Evolutionary conservation across 352 stramenopile genomes (phyloP).

Genomic region (Phytophthora vignae): DNA sequence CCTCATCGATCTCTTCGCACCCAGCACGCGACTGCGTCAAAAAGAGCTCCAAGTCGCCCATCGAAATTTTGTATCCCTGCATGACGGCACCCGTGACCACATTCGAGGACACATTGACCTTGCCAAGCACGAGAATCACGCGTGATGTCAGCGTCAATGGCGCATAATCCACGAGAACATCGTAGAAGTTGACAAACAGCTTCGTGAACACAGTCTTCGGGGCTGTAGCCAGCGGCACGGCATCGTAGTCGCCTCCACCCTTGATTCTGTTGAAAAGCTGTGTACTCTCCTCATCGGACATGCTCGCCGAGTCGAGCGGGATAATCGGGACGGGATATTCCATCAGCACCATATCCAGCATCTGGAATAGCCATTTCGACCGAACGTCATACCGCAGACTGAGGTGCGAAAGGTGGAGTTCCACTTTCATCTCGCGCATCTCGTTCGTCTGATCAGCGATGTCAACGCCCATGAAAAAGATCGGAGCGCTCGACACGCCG

Average conservation of each 20-base stretch:
- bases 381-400: slow-evolving; percentile 84
- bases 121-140: slow-evolving; percentile 81
- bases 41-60: slow-evolving; percentile 76
- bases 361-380: slow-evolving; percentile 84
- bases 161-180: slow-evolving; percentile 84
- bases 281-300: slow-evolving; percentile 59
- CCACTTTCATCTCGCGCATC: slow-evolving; percentile 90
- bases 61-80: slow-evolving; percentile 88
- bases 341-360: slow-evolving; percentile 80
- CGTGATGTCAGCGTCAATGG: slow-evolving; percentile 66
- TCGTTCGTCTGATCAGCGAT: slow-evolving; percentile 86
- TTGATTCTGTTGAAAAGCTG: slow-evolving; percentile 50
- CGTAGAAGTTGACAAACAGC: slow-evolving; percentile 88
- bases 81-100: slow-evolving; percentile 87
- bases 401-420: slow-evolving; percentile 86
- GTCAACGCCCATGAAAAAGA: slow-evolving; percentile 84
- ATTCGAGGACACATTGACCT: slow-evolving; percentile 83
- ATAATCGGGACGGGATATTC: slow-evolving; percentile 88
- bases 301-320: slow-evolving; percentile 78
- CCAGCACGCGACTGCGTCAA: slow-evolving; percentile 65
- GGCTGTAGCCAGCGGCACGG: slow-evolving; percentile 69
- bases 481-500: slow-evolving; percentile 72
- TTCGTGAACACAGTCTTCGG: slow-evolving; percentile 91
- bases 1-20: slow-evolving; percentile 79
- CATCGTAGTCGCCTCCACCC: slow-evolving; percentile 48